Evolutionary conservation across 108 stramenopile species (phyloP).

Genomic region (Cyclostephanos invisitatus): DNA sequence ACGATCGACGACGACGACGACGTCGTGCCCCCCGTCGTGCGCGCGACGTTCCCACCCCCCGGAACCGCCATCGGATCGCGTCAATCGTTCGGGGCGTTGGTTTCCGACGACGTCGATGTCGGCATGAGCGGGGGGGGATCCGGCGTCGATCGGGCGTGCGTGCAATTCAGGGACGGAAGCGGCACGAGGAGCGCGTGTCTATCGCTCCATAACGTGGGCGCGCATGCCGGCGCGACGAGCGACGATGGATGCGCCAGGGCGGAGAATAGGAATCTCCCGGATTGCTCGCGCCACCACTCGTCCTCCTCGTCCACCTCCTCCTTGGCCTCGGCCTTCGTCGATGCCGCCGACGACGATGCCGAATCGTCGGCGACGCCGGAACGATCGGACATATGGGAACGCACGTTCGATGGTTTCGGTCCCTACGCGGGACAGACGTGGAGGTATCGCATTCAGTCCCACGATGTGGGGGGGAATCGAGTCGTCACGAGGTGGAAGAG

Average conservation of each 20-base stretch:
- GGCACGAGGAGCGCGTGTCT: conserved; percentile 10
- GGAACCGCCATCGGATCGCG: conserved; percentile 16
- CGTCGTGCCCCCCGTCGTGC: conserved; percentile 4
- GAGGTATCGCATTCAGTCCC: conserved; percentile 11
- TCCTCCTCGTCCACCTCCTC: too few species aligned
- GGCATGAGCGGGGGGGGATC: background rate
- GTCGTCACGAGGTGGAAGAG: conserved; percentile 24
- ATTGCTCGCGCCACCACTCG: too few species aligned
- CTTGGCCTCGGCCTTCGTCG: too few species aligned
- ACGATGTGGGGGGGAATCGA: conserved; percentile 13
- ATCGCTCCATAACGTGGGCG: conserved; percentile 3
- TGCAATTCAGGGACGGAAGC: conserved; percentile 24
- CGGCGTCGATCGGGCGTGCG: conserved; percentile 20
- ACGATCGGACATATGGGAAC: conserved; percentile 28
- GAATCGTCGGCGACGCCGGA: too few species aligned
- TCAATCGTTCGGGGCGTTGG: conserved; percentile 31
- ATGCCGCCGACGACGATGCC: too few species aligned
- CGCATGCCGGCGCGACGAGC: background rate
- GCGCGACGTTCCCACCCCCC: conserved; percentile 27
- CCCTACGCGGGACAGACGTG: conserved; percentile 18
- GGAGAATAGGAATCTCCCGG: background rate
- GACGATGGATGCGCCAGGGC: background rate
- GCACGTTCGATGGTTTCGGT: conserved; percentile 29
- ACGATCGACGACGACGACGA: conserved; percentile 6
- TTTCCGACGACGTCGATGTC: background rate